These are phyloP conservation scores for Podila epicladia DNA, from an alignment of 192 early-diverging fungal species.

Conservation along the genomic window DNA sequence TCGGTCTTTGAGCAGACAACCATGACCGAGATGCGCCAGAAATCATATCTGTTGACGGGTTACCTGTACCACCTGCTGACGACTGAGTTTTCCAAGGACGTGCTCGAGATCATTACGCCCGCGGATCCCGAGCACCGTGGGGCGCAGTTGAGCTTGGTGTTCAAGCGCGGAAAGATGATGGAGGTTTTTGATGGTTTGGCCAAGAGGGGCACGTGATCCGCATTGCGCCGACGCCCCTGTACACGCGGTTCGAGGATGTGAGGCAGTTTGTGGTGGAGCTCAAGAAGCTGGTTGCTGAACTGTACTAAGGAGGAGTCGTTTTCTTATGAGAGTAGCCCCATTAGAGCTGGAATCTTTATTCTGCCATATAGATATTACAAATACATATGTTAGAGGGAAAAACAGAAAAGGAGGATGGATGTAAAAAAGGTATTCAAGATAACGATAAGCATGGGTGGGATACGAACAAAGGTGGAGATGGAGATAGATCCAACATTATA, in stretches of 20 bases:
- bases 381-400: neutral
- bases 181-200: slow-evolving; percentile 70
- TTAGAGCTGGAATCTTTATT: too few relatives aligned
- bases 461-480: too few relatives aligned
- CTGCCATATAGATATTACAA: too few relatives aligned
- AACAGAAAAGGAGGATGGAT: neutral
- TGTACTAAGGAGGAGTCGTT: slow-evolving; percentile 18
- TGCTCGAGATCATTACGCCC: slow-evolving; percentile 81
- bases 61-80: slow-evolving; percentile 86
- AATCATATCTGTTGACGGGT: slow-evolving; percentile 82
- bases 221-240: slow-evolving; percentile 90
- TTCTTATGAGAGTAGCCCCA: neutral
- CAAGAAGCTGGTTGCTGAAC: slow-evolving; percentile 52
- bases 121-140: slow-evolving; percentile 78
- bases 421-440: neutral
- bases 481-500: too few relatives aligned
- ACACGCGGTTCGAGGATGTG: slow-evolving; percentile 89
- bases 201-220: slow-evolving; percentile 82
- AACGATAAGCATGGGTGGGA: too few relatives aligned
- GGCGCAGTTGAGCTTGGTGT: slow-evolving; percentile 84
- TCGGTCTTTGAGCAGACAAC: slow-evolving; percentile 80
- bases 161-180: slow-evolving; percentile 64
- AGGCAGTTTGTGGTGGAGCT: slow-evolving; percentile 71
- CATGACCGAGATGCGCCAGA: slow-evolving; percentile 75
- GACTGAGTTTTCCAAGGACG: slow-evolving; percentile 34